phyloP scores from a whole-genome alignment of 768 basidiomycete genomes.

The Lanmaoa pseudosensibilis region DNA sequence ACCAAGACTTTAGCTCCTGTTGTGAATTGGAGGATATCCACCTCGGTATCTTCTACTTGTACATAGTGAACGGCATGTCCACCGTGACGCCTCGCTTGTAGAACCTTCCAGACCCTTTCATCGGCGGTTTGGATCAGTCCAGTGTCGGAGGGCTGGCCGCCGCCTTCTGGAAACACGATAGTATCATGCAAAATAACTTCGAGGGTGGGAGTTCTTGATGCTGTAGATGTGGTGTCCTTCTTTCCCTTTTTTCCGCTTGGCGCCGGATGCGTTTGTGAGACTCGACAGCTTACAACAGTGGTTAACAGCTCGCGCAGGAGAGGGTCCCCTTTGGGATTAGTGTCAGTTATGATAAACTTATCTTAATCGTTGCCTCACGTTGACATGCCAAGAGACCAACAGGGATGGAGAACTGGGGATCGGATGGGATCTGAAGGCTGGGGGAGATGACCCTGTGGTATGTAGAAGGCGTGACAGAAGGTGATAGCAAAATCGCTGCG shows the following conservation, averaged over 20 bases:
- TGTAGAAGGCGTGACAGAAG: constrained; percentile 47
- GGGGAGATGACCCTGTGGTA: constrained; percentile 69
- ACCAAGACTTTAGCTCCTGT: constrained; percentile 53
- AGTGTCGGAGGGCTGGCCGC: constrained; percentile 78
- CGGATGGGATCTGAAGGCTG: constrained; percentile 53
- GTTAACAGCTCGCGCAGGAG: constrained; percentile 60
- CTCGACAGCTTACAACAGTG: constrained; percentile 48
- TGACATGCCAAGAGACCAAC: constrained; percentile 81
- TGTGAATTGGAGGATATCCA: constrained; percentile 47
- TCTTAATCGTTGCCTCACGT: constrained; percentile 43
- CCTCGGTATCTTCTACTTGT: constrained; percentile 39
- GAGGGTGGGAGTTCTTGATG: constrained; percentile 48
- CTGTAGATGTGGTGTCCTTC: constrained; percentile 50
- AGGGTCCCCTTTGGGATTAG: constrained; percentile 57
- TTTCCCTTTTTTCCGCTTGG: constrained; percentile 50
- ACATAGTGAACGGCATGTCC: constrained; percentile 77
- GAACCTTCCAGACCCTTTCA: constrained; percentile 54
- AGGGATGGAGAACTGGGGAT: constrained; percentile 53
- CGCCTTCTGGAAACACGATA: constrained; percentile 78
- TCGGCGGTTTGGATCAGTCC: constrained; percentile 52
- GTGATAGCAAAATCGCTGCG: constrained; percentile 44
- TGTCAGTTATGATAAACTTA: constrained; percentile 8
- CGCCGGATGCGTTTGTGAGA: constrained; percentile 45
- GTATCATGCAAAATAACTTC: constrained; percentile 76
- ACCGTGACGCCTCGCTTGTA: constrained; percentile 67